Evolutionary conservation across 2,329 filamentous ascomycete genomes (phyloP).

Genomic region (Colletotrichum australisinense): DNA sequence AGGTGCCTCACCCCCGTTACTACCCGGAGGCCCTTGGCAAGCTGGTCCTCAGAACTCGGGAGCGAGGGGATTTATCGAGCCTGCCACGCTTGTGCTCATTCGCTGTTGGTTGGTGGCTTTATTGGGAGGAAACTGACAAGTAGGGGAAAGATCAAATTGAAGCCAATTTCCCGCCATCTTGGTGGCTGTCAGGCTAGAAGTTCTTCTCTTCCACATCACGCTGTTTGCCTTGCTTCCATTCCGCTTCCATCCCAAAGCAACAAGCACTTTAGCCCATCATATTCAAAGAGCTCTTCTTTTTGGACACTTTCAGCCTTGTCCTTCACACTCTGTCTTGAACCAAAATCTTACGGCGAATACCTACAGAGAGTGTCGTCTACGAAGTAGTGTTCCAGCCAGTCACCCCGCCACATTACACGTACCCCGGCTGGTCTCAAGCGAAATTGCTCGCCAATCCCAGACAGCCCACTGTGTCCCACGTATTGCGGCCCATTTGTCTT

Average conservation of each 20-base stretch:
- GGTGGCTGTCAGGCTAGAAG: not conserved
- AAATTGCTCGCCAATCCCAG: conserved; percentile 26
- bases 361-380: not conserved
- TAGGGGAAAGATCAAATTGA: conserved; percentile 30
- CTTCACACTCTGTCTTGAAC: conserved; percentile 8
- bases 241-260: not conserved
- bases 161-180: conserved; percentile 21
- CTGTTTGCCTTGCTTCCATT: not conserved
- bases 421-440: conserved; percentile 29
- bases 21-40: not conserved
- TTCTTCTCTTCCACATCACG: not conserved
- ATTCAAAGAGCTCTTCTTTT: conserved; percentile 1
- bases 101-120: conserved; percentile 7
- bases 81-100: conserved; percentile 14
- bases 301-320: not conserved
- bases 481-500: conserved; percentile 5
- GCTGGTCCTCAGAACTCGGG: not conserved
- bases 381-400: conserved; percentile 22
- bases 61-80: conserved; percentile 5
- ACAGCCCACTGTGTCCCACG: conserved; percentile 8
- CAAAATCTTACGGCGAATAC: conserved; percentile 5
- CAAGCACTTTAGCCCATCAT: conserved; percentile 10
- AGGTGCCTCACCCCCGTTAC: conserved; percentile 10
- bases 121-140: conserved; percentile 21
- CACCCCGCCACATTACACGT: conserved; percentile 21